phyloP scores from a whole-genome alignment of 192 early-diverging fungal genomes.

The Funneliformis geosporum region DNA sequence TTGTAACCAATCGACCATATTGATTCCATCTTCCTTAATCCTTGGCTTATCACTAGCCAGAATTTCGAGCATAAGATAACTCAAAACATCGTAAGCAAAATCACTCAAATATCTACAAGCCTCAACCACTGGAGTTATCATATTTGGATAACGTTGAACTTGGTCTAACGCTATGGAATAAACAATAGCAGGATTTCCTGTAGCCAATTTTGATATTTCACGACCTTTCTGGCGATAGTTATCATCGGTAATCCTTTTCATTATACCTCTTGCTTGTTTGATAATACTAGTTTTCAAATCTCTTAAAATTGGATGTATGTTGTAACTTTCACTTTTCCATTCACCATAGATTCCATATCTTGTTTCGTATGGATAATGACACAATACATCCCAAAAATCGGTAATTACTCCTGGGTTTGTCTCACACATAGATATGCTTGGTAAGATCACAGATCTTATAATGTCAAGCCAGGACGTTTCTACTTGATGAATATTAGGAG shows the following conservation, averaged over 20 bases:
- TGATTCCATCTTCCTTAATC: slow-evolving; percentile 65
- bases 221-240: slow-evolving; percentile 73
- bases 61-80: slow-evolving; percentile 67
- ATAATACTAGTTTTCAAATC: slow-evolving; percentile 49
- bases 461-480: slow-evolving; percentile 43
- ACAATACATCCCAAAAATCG: slow-evolving; percentile 68
- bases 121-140: slow-evolving; percentile 74
- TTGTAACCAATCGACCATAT: slow-evolving; percentile 60
- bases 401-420: slow-evolving; percentile 66
- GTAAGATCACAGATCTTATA: slow-evolving; percentile 57
- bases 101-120: slow-evolving; percentile 72
- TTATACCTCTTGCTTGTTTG: slow-evolving; percentile 47
- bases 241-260: slow-evolving; percentile 73
- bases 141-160: slow-evolving; percentile 73
- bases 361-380: slow-evolving; percentile 56
- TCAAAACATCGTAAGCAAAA: slow-evolving; percentile 75
- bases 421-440: slow-evolving; percentile 60
- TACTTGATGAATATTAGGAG: neutral
- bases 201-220: slow-evolving; percentile 69
- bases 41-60: slow-evolving; percentile 57
- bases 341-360: slow-evolving; percentile 77
- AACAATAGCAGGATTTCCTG: slow-evolving; percentile 74
- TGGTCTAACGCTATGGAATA: slow-evolving; percentile 68
- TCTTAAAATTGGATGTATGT: slow-evolving; percentile 47
- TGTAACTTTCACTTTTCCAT: slow-evolving; percentile 67